A percentile compares a stretch with the other conserved stretches of the same genome.
These are phyloP conservation scores for Plectosphaerella sp. DNA, from an alignment of 2,329 filamentous ascomycete genomes.

Conservation along the genomic window DNA sequence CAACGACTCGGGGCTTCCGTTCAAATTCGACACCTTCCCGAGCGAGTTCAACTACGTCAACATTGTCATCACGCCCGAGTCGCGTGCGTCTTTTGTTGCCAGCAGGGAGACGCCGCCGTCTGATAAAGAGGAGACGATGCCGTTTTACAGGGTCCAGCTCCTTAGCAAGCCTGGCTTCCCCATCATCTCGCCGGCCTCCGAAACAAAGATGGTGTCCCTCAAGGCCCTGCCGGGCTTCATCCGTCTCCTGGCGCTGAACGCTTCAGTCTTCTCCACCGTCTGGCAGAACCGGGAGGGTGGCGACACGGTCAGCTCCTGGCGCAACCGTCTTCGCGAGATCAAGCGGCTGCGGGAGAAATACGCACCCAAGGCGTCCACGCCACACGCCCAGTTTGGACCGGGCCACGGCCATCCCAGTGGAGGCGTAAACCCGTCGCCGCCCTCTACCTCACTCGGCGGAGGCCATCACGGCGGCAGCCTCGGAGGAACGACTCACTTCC, in stretches of 20 bases:
- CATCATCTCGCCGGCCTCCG: constrained; percentile 82
- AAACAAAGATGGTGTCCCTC: constrained; percentile 83
- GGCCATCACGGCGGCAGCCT: constrained; percentile 12
- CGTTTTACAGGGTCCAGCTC: constrained; percentile 85
- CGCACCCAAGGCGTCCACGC: constrained; percentile 35
- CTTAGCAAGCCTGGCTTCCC: constrained; percentile 87
- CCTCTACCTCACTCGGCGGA: constrained; percentile 23
- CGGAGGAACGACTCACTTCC: constrained; percentile 1
- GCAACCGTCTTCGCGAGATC: constrained; percentile 80
- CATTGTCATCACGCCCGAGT: constrained; percentile 90
- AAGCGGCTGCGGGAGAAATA: constrained; percentile 72
- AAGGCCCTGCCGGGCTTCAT: constrained; percentile 81
- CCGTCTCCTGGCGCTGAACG: constrained; percentile 84
- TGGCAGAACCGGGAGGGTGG: constrained; percentile 75
- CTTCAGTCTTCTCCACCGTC: constrained; percentile 88
- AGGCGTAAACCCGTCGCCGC: constrained; percentile 19
- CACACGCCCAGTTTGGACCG: constrained; percentile 16
- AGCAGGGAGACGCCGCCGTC: constrained; percentile 40
- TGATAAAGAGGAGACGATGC: constrained; percentile 30
- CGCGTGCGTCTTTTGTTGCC: constrained; percentile 70
- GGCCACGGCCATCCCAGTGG: constrained; percentile 21
- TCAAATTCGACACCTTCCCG: constrained; percentile 86
- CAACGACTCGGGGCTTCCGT: constrained; percentile 90
- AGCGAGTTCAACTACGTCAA: constrained; percentile 96
- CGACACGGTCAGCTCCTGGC: constrained; percentile 87